Evolutionary conservation across 139 green algal genomes (phyloP).

Genomic region (Volvox africanus): DNA sequence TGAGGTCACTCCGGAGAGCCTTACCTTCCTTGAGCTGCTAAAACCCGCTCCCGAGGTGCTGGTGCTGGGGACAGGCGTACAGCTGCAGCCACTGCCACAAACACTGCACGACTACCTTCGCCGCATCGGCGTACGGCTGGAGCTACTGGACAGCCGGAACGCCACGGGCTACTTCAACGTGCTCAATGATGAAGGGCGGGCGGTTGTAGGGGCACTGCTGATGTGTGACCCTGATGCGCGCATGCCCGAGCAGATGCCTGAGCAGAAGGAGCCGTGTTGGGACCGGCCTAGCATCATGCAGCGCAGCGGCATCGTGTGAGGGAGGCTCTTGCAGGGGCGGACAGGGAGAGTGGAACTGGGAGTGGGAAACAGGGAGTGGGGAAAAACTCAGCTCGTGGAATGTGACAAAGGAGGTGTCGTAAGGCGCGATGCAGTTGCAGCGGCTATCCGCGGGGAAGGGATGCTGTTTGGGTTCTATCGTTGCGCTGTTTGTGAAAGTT

Average conservation of each 20-base stretch:
- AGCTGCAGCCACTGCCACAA: slow-evolving; percentile 45
- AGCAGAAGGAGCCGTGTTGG: slow-evolving; percentile 46
- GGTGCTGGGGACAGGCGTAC: slow-evolving; percentile 61
- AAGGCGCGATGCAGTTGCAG: too few species aligned
- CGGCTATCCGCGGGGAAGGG: too few species aligned
- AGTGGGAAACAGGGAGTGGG: background rate
- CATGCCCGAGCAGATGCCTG: slow-evolving; percentile 51
- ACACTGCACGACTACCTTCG: slow-evolving; percentile 53
- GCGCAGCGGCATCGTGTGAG: slow-evolving; percentile 22
- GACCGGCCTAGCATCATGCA: slow-evolving; percentile 35
- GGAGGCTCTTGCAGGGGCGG: too few species aligned
- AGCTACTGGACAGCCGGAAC: slow-evolving; percentile 78
- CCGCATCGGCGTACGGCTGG: slow-evolving; percentile 60
- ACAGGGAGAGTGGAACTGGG: too few species aligned
- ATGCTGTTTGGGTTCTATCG: too few species aligned
- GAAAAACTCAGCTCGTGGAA: background rate
- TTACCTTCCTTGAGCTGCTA: slow-evolving; percentile 59
- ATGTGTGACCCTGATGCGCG: slow-evolving; percentile 53
- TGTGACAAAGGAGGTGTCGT: too few species aligned
- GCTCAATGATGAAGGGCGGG: slow-evolving; percentile 81
- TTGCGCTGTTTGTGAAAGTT: too few species aligned
- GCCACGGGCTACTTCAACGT: slow-evolving; percentile 83
- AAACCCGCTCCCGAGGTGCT: slow-evolving; percentile 64
- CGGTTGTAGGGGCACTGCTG: slow-evolving; percentile 75
- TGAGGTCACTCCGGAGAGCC: slow-evolving; percentile 57